These are phyloP conservation scores for Oryza coarctata DNA, from an alignment of 176 grass and related monocot genomes.

Conservation along the genomic window DNA sequence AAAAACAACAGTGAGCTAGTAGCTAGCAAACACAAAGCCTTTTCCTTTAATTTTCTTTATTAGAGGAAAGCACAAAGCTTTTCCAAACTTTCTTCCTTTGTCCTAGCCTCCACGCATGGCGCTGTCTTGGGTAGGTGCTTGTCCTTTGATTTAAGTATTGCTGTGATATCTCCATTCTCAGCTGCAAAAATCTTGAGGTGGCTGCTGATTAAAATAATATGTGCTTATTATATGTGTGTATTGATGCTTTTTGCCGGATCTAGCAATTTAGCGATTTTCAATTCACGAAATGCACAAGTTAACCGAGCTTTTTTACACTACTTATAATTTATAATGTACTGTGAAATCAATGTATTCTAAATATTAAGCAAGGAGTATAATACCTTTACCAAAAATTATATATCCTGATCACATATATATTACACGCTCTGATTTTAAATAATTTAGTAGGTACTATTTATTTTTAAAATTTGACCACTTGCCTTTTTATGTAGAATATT, in stretches of 20 bases:
- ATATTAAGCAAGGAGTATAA: background rate
- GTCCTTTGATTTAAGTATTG: background rate
- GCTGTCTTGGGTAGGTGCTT: constrained; percentile 29
- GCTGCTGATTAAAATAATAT: background rate
- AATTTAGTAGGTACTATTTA: too few relatives aligned
- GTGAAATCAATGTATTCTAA: background rate
- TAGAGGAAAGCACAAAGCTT: background rate
- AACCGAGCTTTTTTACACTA: too few relatives aligned
- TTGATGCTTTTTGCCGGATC: background rate
- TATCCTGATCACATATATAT: too few relatives aligned
- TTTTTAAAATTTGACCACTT: too few relatives aligned
- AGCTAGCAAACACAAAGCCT: background rate
- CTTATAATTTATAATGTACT: too few relatives aligned
- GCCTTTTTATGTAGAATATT: too few relatives aligned
- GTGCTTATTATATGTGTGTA: background rate
- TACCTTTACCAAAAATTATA: too few relatives aligned
- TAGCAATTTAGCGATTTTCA: background rate
- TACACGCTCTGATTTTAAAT: too few relatives aligned
- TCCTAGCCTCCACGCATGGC: background rate
- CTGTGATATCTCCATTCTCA: background rate
- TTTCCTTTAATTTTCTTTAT: background rate
- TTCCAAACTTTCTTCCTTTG: background rate
- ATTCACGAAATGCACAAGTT: too few relatives aligned
- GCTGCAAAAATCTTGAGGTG: background rate
- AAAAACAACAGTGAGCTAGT: background rate